Conservation (phyloP, 306 rosid genomes). For the Castanea mollissima region DNA sequence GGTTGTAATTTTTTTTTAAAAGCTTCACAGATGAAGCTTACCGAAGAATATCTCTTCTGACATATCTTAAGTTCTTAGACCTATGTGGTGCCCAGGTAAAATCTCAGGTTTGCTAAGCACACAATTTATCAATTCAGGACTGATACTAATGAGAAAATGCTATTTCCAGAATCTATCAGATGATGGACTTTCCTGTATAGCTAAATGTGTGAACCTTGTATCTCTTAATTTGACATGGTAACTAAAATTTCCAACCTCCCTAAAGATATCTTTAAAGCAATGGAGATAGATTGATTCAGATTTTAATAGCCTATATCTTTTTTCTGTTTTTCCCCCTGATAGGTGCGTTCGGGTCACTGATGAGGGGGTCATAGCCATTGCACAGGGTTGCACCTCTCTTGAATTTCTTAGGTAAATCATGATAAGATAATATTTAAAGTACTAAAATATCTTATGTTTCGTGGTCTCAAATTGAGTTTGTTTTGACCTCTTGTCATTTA, state of each 20-base stretch:
- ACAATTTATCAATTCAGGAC: slow-evolving; percentile 9
- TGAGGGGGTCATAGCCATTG: slow-evolving; percentile 58
- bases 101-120: background rate
- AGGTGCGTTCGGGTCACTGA: slow-evolving; percentile 85
- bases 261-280: slow-evolving; percentile 9
- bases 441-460: slow-evolving; percentile 1
- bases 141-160: slow-evolving; percentile 13
- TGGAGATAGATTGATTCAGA: background rate
- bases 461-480: slow-evolving; percentile 2
- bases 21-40: slow-evolving; percentile 78
- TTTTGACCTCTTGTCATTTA: background rate
- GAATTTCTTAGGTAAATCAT: slow-evolving; percentile 64
- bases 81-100: slow-evolving; percentile 87
- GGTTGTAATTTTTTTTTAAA: background rate
- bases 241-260: slow-evolving; percentile 23
- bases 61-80: slow-evolving; percentile 60
- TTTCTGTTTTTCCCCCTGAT: slow-evolving; percentile 20
- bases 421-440: slow-evolving; percentile 15
- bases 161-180: slow-evolving; percentile 69
- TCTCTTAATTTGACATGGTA: slow-evolving; percentile 87
- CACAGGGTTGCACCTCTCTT: slow-evolving; percentile 58
- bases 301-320: slow-evolving; percentile 1
- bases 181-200: slow-evolving; percentile 61
- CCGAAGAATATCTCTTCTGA: slow-evolving; percentile 50
- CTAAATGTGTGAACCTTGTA: slow-evolving; percentile 56